These are phyloP conservation scores for Suhomyces bolitotheri DNA, from an alignment of 1,139 yeast species.

Conservation along the genomic window DNA sequence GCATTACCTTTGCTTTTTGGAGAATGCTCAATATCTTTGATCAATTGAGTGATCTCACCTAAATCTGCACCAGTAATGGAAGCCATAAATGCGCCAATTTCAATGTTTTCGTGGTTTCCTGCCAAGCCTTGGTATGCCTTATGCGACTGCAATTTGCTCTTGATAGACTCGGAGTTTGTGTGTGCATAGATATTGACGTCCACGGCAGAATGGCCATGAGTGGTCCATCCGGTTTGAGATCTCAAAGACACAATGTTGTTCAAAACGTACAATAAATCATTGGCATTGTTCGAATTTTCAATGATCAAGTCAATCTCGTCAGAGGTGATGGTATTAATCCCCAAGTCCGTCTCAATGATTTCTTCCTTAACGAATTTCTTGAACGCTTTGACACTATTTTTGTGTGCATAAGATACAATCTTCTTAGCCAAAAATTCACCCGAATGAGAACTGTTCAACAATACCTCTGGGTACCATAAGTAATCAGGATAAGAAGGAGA, in stretches of 20 bases:
- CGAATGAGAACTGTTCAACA: slow-evolving; percentile 26
- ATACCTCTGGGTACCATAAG: slow-evolving; percentile 28
- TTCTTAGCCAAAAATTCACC: slow-evolving; percentile 27
- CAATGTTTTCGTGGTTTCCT: slow-evolving; percentile 84
- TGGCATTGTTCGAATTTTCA: slow-evolving; percentile 14
- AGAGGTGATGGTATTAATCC: slow-evolving; percentile 18
- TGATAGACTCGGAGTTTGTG: slow-evolving; percentile 39
- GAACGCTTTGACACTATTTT: slow-evolving; percentile 9
- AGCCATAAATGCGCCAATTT: slow-evolving; percentile 72
- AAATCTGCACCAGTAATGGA: slow-evolving; percentile 57
- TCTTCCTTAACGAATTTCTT: slow-evolving; percentile 16
- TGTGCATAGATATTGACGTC: slow-evolving; percentile 32
- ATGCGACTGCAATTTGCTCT: slow-evolving; percentile 31
- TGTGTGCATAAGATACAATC: slow-evolving; percentile 11
- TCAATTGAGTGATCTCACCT: slow-evolving; percentile 46
- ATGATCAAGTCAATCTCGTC: slow-evolving; percentile 19
- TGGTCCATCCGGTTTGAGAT: slow-evolving; percentile 32
- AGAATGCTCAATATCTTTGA: slow-evolving; percentile 48
- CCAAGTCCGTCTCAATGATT: slow-evolving; percentile 23
- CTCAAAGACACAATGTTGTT: slow-evolving; percentile 27
- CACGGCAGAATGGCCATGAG: slow-evolving; percentile 32
- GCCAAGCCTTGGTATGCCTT: slow-evolving; percentile 48
- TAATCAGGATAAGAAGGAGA: slow-evolving; percentile 36
- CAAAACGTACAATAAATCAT: slow-evolving; percentile 29
- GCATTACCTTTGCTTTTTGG: slow-evolving; percentile 20